phyloP scores from a whole-genome alignment of 352 stramenopile species.

The Halophytophthora batemanensis region DNA sequence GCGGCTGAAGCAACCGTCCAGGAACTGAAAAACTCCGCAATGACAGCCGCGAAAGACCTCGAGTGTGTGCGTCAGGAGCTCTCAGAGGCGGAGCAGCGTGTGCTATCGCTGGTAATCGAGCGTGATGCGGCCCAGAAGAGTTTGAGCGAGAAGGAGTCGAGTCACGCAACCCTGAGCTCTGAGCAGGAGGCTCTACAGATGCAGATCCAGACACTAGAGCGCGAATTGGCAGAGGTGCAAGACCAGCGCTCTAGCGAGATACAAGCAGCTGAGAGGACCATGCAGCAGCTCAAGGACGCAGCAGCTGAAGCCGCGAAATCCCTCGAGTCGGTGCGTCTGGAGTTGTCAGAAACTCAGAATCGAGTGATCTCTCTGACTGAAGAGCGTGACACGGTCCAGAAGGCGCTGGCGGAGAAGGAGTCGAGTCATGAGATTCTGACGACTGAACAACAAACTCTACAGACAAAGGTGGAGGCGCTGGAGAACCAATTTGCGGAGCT shows the following conservation, averaged over 20 bases:
- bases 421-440: not conserved
- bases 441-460: not conserved
- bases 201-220: slow-evolving; percentile 16
- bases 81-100: not conserved
- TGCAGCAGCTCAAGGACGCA: slow-evolving; percentile 7
- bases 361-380: slow-evolving; percentile 1
- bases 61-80: slow-evolving; percentile 11
- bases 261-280: slow-evolving; percentile 7
- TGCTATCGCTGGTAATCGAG: slow-evolving; percentile 2
- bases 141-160: slow-evolving; percentile 14
- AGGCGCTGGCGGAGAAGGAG: slow-evolving; percentile 3
- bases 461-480: slow-evolving; percentile 6
- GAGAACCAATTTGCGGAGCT: not conserved
- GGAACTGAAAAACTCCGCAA: too few relatives aligned
- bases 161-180: slow-evolving; percentile 13
- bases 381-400: not conserved
- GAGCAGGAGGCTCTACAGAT: slow-evolving; percentile 12
- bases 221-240: slow-evolving; percentile 3
- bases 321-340: slow-evolving; percentile 9
- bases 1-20: slow-evolving; percentile 13
- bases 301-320: slow-evolving; percentile 1
- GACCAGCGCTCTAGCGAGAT: slow-evolving; percentile 7
- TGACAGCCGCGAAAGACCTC: slow-evolving; percentile 2
- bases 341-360: slow-evolving; percentile 7
- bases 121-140: not conserved